A percentile compares a stretch with the other conserved stretches of the same genome.
phyloP scores from a whole-genome alignment of 805 yeast genomes.

The Metschnikowia corniflorae region DNA sequence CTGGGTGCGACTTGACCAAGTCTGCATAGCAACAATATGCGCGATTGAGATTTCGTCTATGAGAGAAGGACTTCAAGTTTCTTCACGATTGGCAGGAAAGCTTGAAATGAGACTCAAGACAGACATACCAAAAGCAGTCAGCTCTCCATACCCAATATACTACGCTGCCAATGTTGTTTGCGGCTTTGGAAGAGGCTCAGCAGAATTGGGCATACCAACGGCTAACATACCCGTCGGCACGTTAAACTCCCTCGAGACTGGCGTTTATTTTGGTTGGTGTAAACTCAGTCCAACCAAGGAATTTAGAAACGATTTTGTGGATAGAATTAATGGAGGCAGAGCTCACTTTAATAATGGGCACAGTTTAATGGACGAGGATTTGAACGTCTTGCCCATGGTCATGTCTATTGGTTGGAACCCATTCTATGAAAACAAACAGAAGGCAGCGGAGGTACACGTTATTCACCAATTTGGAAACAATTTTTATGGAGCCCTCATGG shows the following conservation, averaged over 20 bases:
- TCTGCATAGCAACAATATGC: too few species aligned
- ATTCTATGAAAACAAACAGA: slow-evolving; percentile 71
- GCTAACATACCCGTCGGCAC: slow-evolving; percentile 76
- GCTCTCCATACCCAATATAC: slow-evolving; percentile 50
- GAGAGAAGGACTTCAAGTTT: too few species aligned
- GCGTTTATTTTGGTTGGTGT: slow-evolving; percentile 89
- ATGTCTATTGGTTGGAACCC: slow-evolving; percentile 97
- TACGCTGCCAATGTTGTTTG: slow-evolving; percentile 51
- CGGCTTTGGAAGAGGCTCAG: slow-evolving; percentile 95
- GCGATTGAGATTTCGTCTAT: too few species aligned
- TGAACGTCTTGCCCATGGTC: slow-evolving; percentile 73
- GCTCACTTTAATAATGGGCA: slow-evolving; percentile 59
- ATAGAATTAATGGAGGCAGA: slow-evolving; percentile 20
- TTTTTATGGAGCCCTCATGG: slow-evolving; percentile 81
- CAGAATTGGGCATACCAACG: slow-evolving; percentile 93
- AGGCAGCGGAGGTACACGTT: slow-evolving; percentile 85
- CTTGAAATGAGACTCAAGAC: slow-evolving; percentile 35
- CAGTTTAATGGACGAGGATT: slow-evolving; percentile 40
- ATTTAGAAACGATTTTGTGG: slow-evolving; percentile 7
- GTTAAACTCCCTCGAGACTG: slow-evolving; percentile 51
- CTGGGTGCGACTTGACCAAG: too few species aligned
- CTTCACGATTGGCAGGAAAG: too few species aligned
- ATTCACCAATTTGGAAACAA: slow-evolving; percentile 62
- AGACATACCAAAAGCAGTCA: slow-evolving; percentile 41
- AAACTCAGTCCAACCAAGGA: slow-evolving; percentile 21